Evolutionary conservation across 306 rosid species (phyloP).

Genomic region (Sindora glabra): DNA sequence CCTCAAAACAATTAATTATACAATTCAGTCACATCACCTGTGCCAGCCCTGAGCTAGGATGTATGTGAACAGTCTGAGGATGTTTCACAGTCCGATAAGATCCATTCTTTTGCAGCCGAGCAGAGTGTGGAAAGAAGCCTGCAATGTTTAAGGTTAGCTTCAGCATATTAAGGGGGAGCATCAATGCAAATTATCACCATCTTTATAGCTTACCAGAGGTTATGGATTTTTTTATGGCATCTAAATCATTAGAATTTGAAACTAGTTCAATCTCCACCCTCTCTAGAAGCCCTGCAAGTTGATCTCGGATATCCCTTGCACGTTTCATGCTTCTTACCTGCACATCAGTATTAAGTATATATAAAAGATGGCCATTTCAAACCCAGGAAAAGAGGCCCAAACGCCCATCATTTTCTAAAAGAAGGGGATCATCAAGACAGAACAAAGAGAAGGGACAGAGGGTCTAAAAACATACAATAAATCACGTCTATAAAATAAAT

Average conservation of each 20-base stretch:
- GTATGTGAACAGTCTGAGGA: slow-evolving; percentile 88
- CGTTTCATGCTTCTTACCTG: slow-evolving; percentile 98
- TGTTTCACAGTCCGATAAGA: slow-evolving; percentile 71
- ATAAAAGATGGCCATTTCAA: background rate
- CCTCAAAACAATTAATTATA: background rate
- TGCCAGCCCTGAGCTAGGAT: slow-evolving; percentile 87
- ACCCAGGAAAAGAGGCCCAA: background rate
- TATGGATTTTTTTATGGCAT: slow-evolving; percentile 76
- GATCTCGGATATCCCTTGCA: slow-evolving; percentile 91
- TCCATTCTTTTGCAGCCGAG: slow-evolving; percentile 75
- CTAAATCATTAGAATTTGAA: slow-evolving; percentile 53
- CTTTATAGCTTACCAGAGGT: slow-evolving; percentile 55
- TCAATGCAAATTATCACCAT: background rate
- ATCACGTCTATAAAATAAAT: background rate
- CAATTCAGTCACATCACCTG: slow-evolving; percentile 36
- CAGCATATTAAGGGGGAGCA: background rate
- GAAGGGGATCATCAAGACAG: background rate
- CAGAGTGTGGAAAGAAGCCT: slow-evolving; percentile 90
- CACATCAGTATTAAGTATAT: slow-evolving; percentile 3
- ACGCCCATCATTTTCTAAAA: background rate
- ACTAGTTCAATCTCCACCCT: slow-evolving; percentile 84
- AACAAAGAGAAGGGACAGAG: too few species aligned
- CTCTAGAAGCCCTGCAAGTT: slow-evolving; percentile 86
- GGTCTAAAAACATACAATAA: background rate
- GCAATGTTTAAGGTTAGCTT: slow-evolving; percentile 11